Base-by-base conservation (phyloP, 768 basidiomycete genomes). In the Termitomyces heimii region DNA sequence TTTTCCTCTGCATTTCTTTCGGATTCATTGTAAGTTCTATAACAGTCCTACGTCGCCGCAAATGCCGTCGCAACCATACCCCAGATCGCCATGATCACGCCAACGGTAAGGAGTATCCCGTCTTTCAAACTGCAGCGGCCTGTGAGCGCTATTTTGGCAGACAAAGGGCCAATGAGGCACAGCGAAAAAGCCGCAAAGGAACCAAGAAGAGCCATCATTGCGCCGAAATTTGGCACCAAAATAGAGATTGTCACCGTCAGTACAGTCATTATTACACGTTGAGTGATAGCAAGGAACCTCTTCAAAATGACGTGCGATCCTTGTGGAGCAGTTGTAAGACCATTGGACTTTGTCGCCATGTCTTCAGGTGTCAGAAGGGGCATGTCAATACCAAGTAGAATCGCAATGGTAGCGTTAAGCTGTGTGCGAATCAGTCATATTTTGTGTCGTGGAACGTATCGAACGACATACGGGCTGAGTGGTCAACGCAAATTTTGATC, bases 181-280 rank as follows among this genome's bases (percentile, higher is more conserved):
- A 92, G 78, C 65, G 85, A 73, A 61, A 85, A 85, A 0, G 92
- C 89, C 35, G 87, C 85, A 69, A 93, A 92, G n/a, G 91, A 86
- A 2, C 95, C 95, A 53, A 98, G 75, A 69, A 97, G 90, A 1
- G 92, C 90, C 89, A 94, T 93, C 70, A 88, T 75, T 5, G 84
- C 78, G 60, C 86, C 84, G 70, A 95, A 95, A 54, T 89, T 82
- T 5, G 93, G 93, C 22, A 94, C 69, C 52, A 82, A 67, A 56
- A 93, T 86, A 20, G 94, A 92, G 26, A 88, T 82, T 32, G 70
- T 67, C 13, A 92, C 85, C 24, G 87, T 81, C 34, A 85, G 64
- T 10, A 77, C 62, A 0, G 88, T 82, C 44, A 94, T 69, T 52
- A 73, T 60, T 26, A 84, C 70, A 52, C 92, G 78, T 62, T 87